phyloP scores from a whole-genome alignment of 768 basidiomycete genomes.

The Termitomyces sp. region DNA sequence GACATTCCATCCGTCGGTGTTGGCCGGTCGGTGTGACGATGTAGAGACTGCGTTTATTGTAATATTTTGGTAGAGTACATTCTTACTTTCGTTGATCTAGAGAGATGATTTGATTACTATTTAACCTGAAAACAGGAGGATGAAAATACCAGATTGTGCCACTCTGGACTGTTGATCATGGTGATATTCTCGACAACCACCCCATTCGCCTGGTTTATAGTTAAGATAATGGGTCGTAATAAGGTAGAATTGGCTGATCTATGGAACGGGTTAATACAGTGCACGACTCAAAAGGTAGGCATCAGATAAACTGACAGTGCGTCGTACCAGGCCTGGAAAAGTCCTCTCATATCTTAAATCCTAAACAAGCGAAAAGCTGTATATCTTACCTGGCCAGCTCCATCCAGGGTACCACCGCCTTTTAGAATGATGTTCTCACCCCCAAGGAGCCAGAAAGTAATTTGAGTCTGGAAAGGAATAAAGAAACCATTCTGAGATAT shows the following conservation, averaged over 20 bases:
- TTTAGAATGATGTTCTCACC: conserved; percentile 42
- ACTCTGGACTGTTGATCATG: conserved; percentile 48
- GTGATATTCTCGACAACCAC: conserved; percentile 42
- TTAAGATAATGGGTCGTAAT: conserved; percentile 51
- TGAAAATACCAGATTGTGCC: conserved; percentile 41
- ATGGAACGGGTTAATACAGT: neutral
- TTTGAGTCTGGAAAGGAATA: conserved; percentile 48
- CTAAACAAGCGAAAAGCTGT: neutral
- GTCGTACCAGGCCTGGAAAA: conserved; percentile 47
- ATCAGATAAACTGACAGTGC: conserved; percentile 29
- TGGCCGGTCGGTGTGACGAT: conserved; percentile 35
- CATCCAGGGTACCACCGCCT: conserved; percentile 64
- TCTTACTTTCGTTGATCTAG: conserved; percentile 43
- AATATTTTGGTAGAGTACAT: conserved; percentile 41
- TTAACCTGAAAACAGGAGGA: neutral
- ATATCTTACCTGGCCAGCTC: conserved; percentile 49
- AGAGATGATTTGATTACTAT: neutral
- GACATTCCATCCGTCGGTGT: conserved; percentile 64
- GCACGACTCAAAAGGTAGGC: neutral
- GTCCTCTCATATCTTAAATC: neutral
- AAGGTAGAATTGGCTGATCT: conserved; percentile 42
- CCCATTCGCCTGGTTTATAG: conserved; percentile 44
- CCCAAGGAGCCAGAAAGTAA: conserved; percentile 52
- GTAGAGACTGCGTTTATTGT: conserved; percentile 42
- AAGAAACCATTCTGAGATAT: conserved; percentile 42